phyloP scores from a whole-genome alignment of 2,329 filamentous ascomycete genomes.

The Diplodia scrobiculata region DNA sequence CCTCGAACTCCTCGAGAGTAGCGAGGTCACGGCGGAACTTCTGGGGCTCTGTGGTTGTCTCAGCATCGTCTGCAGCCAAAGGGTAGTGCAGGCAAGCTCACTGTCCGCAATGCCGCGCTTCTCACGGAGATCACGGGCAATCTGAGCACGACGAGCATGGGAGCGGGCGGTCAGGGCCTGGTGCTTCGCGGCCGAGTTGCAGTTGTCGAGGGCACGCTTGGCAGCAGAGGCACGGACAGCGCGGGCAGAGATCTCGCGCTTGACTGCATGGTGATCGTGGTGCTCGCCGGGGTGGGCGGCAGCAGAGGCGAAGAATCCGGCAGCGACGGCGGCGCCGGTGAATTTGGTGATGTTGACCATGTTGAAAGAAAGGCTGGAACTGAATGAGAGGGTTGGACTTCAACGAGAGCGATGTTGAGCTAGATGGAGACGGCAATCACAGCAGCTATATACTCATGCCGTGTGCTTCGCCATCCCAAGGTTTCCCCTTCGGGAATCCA shows the following conservation, averaged over 20 bases:
- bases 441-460: neutral
- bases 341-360: slow-evolving; percentile 36
- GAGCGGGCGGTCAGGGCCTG: slow-evolving; percentile 34
- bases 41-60: slow-evolving; percentile 31
- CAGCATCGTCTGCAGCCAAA: neutral
- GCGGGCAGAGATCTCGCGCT: slow-evolving; percentile 39
- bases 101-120: slow-evolving; percentile 37
- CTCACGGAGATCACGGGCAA: slow-evolving; percentile 33
- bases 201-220: slow-evolving; percentile 34
- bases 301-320: slow-evolving; percentile 33
- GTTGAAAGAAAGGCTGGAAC: slow-evolving; percentile 9
- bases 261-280: slow-evolving; percentile 38
- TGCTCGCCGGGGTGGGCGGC: slow-evolving; percentile 42
- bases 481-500: neutral
- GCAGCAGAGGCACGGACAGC: slow-evolving; percentile 33
- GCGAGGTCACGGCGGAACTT: slow-evolving; percentile 39
- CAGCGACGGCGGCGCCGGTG: slow-evolving; percentile 33
- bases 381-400: neutral
- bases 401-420: slow-evolving; percentile 1
- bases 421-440: neutral
- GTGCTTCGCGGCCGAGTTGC: slow-evolving; percentile 34
- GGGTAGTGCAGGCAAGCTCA: neutral
- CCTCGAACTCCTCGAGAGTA: slow-evolving; percentile 38
- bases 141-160: slow-evolving; percentile 34
- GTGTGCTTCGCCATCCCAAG: too few species aligned